These are phyloP conservation scores for Ophiocordyceps camponoti-floridani DNA, from an alignment of 2,329 filamentous ascomycete genomes.

Conservation along the genomic window DNA sequence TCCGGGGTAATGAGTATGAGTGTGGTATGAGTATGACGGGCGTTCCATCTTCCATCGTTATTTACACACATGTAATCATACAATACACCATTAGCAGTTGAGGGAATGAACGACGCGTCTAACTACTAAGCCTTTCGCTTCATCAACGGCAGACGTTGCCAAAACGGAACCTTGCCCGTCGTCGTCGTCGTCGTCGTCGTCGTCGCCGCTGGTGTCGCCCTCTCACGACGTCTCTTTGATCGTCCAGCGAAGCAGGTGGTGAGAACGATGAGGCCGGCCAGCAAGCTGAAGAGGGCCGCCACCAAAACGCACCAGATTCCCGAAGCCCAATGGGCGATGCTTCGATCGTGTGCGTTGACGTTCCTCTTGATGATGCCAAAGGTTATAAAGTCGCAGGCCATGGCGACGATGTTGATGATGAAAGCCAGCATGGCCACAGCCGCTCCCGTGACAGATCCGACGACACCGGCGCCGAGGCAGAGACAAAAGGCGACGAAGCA, in stretches of 20 bases:
- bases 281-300: conserved; percentile 32
- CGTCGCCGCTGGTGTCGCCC: conserved; percentile 4
- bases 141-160: conserved; percentile 3
- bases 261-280: conserved; percentile 39
- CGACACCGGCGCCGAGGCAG: conserved; percentile 29
- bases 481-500: conserved; percentile 41
- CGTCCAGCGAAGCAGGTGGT: conserved; percentile 41
- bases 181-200: conserved; percentile 1
- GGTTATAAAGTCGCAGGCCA: conserved; percentile 37
- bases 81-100: no score
- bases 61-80: no score
- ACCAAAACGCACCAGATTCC: conserved; percentile 43
- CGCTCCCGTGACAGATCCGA: conserved; percentile 33
- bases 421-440: conserved; percentile 32
- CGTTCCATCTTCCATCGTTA: no score
- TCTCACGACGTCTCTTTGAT: conserved; percentile 14
- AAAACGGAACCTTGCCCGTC: conserved; percentile 5
- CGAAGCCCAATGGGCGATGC: conserved; percentile 29
- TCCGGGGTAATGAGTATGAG: no score
- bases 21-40: no score
- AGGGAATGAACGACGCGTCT: no score
- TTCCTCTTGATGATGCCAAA: conserved; percentile 35
- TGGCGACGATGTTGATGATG: conserved; percentile 28
- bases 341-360: conserved; percentile 29
- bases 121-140: no score